phyloP scores from a whole-genome alignment of 441 rosid species.

The Theobroma grandiflorum region DNA sequence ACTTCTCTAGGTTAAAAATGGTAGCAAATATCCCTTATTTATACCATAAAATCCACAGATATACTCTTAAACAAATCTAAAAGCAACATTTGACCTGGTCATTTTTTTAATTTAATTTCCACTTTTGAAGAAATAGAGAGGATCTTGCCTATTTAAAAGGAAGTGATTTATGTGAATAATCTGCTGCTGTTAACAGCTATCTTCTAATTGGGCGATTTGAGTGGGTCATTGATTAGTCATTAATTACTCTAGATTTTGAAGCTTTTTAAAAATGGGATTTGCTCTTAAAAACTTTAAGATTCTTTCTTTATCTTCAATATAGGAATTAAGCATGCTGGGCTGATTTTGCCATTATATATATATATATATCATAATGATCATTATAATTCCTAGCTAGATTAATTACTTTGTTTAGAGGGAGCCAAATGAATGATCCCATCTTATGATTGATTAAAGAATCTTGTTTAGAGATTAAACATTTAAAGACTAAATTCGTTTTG shows the following conservation, averaged over 20 bases:
- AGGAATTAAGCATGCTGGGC: no score
- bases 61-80: no score
- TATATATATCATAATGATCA: not conserved
- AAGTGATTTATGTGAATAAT: conserved; percentile 2
- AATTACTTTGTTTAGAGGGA: not conserved
- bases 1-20: no score
- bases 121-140: no score
- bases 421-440: not conserved
- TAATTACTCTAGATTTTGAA: conserved; percentile 5
- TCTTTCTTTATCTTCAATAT: no score
- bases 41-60: no score
- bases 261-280: conserved; percentile 10
- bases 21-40: no score
- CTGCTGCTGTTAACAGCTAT: conserved; percentile 6
- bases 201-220: not conserved
- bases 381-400: not conserved
- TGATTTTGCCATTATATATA: no score
- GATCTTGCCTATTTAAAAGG: not conserved
- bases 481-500: no score
- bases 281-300: not conserved
- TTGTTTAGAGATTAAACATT: no score
- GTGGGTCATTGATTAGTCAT: not conserved
- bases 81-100: no score
- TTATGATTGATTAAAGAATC: not conserved
- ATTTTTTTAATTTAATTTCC: no score